Base-by-base conservation (phyloP, 495 filamentous ascomycete genomes). In the Aspergillus biplanus region DNA sequence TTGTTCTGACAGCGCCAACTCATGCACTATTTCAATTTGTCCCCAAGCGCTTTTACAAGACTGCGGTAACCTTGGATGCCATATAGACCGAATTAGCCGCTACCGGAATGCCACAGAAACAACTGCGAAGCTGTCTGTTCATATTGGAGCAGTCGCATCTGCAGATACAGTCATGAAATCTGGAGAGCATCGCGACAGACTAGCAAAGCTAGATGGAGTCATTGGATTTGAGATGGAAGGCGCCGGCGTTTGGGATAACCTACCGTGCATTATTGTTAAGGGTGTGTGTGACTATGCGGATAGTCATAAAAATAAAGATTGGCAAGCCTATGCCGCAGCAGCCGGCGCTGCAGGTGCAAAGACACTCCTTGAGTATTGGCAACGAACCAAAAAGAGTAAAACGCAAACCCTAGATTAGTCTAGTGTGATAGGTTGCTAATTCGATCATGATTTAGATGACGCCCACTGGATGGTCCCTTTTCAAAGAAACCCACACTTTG, bases 151-250 rank as follows among this genome's bases (percentile, higher is more conserved):
- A 6, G 67, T 75, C 50, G 70, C 66, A 33, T 71, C 69, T 2
- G 70, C 63, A 13, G 73, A 73, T 37, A 57, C 64, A 46, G 70
- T 75, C 5, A 61, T 73, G 48, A 67, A 63, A 46, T 39, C 68
- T 57, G 64, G 57, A 32, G 31, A 27, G 15, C 34, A 33, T 8
- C 67, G 73, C 53, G 67, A 72, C 52, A 44, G 59, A 44, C 52
- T 75, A 9, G 54, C 54, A 6, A 6, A 42, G 42, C 54, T 59
- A 32, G 39, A 62, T 1, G 58, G 56, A 3, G 56, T 67, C 4
- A 59, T 63, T n/a, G 77, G 73, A 49, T 69, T 78, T 47, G 78
- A 82, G 46, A 81, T 81, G 72, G 78, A 81, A 67, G 79, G 76
- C 5, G 79, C 78, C 9, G 79, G 79, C 1, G 37, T 81, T 9